Base-by-base conservation (phyloP, 192 early-diverging fungal genomes). In the Thamnidium elegans region DNA sequence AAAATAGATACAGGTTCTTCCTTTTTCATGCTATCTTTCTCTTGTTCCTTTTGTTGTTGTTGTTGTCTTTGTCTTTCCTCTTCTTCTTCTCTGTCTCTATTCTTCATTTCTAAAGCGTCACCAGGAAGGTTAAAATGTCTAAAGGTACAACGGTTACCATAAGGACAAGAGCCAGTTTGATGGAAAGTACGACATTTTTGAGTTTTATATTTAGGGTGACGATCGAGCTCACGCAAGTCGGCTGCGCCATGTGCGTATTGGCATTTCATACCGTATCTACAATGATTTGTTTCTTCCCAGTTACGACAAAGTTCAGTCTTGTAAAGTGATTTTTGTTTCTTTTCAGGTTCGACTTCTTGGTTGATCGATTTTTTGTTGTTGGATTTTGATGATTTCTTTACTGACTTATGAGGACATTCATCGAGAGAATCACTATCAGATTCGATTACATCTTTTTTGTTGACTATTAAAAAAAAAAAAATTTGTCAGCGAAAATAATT, bases 161-260 rank as follows among this genome's bases (percentile, higher is more conserved):
- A 98, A 9, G 91, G 91, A 74, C 96, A 98, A 32, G 86, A 85
- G 7, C 96, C 95, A 4, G 88, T 84, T 48, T 89, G 81, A 78
- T 85, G 89, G 76, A 89, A 98, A 31, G 92, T 94, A 59, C 88
- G 91, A 79, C 96, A 98, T 47, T 94, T 82, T 66, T 95, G 91
- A 9, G 94, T 97, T 79, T 97, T 96, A 81, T 98, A 98, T 61
- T 91, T 93, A 48, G 91, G 91, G 66, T 98, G 94, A 48, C 94
- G 82, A 51, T 85, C 79, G 3, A 96, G 87, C 42, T 78, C 70
- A 19, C 94, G 84, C 42, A 97, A 85, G 73, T 99, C 96, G 47
- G 58, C 63, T 32, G 73, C 52, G 8, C 89, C 89, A 58, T 99
- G 96, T 7, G 96, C 96, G 85, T 95, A 99, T 72, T 94, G 92